These are phyloP conservation scores for Metschnikowia lochheadii DNA, from an alignment of 805 yeast genomes.

Conservation along the genomic window DNA sequence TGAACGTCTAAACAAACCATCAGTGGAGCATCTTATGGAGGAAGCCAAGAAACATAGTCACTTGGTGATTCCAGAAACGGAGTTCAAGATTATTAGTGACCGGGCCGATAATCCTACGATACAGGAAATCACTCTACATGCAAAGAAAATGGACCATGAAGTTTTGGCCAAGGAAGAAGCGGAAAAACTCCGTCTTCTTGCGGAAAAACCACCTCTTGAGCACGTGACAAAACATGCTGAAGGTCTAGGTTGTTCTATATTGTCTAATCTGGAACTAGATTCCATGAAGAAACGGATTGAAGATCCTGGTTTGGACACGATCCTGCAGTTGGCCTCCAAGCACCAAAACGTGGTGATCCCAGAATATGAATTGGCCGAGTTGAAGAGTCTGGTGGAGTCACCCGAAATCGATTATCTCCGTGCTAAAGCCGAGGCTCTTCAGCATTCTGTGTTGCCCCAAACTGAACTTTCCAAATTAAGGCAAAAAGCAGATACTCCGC, in stretches of 20 bases:
- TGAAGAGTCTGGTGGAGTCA: conserved; percentile 6
- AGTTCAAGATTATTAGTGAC: conserved; percentile 6
- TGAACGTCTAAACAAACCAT: conserved; percentile 6
- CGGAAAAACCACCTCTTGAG: conserved; percentile 11
- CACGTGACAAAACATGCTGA: conserved; percentile 7
- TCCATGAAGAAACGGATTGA: conserved; percentile 6
- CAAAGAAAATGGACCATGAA: conserved; percentile 9
- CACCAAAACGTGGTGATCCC: conserved; percentile 10
- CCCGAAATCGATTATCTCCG: conserved; percentile 8
- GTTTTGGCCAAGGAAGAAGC: background rate
- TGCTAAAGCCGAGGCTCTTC: conserved; percentile 8
- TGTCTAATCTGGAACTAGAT: conserved; percentile 5
- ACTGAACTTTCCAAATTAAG: conserved; percentile 8
- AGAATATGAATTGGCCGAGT: conserved; percentile 8
- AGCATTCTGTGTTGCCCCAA: conserved; percentile 6
- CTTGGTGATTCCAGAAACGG: conserved; percentile 10
- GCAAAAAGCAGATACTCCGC: conserved; percentile 10
- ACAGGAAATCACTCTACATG: conserved; percentile 16
- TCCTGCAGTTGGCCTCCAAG: conserved; percentile 15
- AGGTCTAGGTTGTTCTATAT: background rate
- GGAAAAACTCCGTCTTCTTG: background rate
- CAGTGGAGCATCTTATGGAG: conserved; percentile 16
- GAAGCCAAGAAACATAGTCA: conserved; percentile 15
- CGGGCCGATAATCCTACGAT: conserved; percentile 17
- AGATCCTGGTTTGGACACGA: conserved; percentile 8